Base-by-base conservation (phyloP, 2,329 filamentous ascomycete species). In the Colletotrichum tropicale region DNA sequence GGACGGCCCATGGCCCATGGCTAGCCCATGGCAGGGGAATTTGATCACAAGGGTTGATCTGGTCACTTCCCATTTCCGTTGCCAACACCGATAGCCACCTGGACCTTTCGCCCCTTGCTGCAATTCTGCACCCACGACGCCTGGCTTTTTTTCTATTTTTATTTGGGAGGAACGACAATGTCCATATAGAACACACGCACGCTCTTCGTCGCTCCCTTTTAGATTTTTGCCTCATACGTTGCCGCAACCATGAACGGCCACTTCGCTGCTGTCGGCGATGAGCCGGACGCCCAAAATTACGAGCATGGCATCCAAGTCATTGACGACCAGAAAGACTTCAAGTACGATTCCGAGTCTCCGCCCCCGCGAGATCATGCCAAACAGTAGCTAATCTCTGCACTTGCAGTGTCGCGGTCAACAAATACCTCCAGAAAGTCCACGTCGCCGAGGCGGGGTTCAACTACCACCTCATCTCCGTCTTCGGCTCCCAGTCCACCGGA, bases 381-480 rank as follows among this genome's bases (percentile, higher is more conserved):
- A 16, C 18, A 18, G 13, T 30, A 56, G 43, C 75, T 67, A 60
- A 77, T 15, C 8, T 10, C 18, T n/a, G 24, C 8, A 24, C 28
- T 62, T 77, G 62, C 81, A 98, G 95, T 86, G 86, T 91, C 74
- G 92, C 95, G 81, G 88, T 99, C 81, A 94, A 93, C 81, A 91
- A 93, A 75, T 99, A 99, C 85, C 92, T 99, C 79, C 90, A 91
- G 79, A 88, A 93, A 78, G 95, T 96, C 84, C 90, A 94, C 81
- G 93, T 98, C 80, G 94, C 95, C 80, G 93, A 95, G 76, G 93
- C 96, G 78, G 97, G 97, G 82, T 99, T 99, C 91, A 98, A 98
- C 88, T 99, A 99, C 87, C 97, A 99, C 86, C 92, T 99, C 83
- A 98, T 99, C 83, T 98, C 96, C 81, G 97, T 99, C 82, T 99